Evolutionary conservation across 1,284 basidiomycete genomes (phyloP), one percentile per base, ranked within the genome.

Genomic region (Peniophora sp.): DNA sequence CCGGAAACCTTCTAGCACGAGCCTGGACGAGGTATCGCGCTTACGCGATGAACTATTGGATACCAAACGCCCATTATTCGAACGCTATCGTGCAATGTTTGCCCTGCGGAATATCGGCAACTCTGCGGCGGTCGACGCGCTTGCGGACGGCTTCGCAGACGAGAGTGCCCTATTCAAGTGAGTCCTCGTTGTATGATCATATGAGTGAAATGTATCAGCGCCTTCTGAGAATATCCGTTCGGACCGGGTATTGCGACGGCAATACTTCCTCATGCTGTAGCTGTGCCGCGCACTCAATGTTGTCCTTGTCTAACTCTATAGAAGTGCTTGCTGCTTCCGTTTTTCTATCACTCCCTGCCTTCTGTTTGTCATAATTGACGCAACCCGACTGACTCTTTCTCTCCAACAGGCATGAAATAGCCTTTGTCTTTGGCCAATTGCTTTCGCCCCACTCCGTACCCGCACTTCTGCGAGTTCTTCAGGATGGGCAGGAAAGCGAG

Each of bases 31-130:
- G n/a, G 73, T 90, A 45, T 57, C 68, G 10, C 65, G 73, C n/a
- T 81, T 97, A 15, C 79, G 79, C 42, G 59, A 67, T 2, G 77
- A 76, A 10, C 74, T 98, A 0, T 76, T 96, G 24, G 78, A 97
- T 64, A 76, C 72, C 2, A 68, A 69, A 3, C 70, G 88, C 1
- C 78, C 91, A 0, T 79, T 99, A 0, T 99, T 99, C 62, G 85
- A 94, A 58, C 83, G 97, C 35, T 99, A 99, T 66, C 83, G 97
- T 14, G 96, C 97, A 41, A 99, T 99, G 97, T 99, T 99, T 64
- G 89, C 92, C 0, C 77, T 99, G 45, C 83, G 97, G 24, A 95
- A 97, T 67, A 88, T 92, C 47, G 91, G 91, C 24, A 85, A 86
- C 0, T 70, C 79, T 5, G 72, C 72, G 10, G 95, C 96, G 0